Conservation (phyloP, 2,329 filamentous ascomycete species). For the Didymosphaeria variabile region DNA sequence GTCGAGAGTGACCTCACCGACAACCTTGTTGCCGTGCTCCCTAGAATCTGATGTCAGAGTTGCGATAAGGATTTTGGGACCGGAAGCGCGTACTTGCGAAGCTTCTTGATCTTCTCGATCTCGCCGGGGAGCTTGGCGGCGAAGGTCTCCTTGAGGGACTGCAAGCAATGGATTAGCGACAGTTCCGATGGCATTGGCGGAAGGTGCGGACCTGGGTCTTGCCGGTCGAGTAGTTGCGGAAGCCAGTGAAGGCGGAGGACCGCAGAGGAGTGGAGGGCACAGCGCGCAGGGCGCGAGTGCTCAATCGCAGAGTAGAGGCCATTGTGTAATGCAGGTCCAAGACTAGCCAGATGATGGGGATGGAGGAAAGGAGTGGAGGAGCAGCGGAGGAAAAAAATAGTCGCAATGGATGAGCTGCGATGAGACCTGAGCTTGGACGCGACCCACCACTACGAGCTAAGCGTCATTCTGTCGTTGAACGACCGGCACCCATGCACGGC, state of each 20-base stretch:
- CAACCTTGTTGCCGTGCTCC: constrained; percentile 92
- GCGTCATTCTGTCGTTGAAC: constrained; percentile 11
- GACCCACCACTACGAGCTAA: constrained; percentile 10
- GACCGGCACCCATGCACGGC: neutral
- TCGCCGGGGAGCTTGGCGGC: constrained; percentile 94
- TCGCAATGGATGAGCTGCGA: constrained; percentile 21
- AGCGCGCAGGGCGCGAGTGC: constrained; percentile 82
- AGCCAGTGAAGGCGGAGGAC: constrained; percentile 79
- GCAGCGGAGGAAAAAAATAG: constrained; percentile 40
- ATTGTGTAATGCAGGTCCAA: constrained; percentile 63
- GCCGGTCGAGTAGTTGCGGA: constrained; percentile 86
- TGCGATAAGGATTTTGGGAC: constrained; percentile 21
- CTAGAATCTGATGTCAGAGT: constrained; percentile 59
- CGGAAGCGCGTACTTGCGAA: constrained; percentile 76
- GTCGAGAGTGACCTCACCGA: constrained; percentile 98
- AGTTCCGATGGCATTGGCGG: constrained; percentile 16
- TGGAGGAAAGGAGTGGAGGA: constrained; percentile 48
- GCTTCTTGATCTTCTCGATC: constrained; percentile 99
- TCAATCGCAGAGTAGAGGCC: constrained; percentile 84
- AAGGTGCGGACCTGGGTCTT: constrained; percentile 78
- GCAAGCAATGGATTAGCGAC: constrained; percentile 41
- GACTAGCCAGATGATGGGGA: constrained; percentile 36
- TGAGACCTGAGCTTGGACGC: constrained; percentile 13
- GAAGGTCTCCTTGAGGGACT: constrained; percentile 99
- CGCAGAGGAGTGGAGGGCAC: constrained; percentile 73